Evolutionary conservation across 805 yeast species (phyloP), one percentile per base, ranked within the genome.

Genomic region (Yamadazyma takamatsuzukensis): DNA sequence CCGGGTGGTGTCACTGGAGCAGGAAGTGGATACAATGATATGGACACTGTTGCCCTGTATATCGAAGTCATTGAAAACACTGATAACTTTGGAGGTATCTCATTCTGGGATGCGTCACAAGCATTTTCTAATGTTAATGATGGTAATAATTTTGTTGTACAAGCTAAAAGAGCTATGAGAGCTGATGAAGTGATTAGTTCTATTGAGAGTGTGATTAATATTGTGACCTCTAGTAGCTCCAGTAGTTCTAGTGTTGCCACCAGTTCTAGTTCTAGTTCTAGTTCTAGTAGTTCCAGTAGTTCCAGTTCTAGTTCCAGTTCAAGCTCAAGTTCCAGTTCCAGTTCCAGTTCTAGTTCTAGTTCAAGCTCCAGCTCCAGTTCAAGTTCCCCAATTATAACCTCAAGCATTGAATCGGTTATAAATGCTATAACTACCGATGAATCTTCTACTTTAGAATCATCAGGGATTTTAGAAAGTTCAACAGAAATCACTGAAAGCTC

Each of bases 51-150:
- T 19, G 29, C 41, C 30, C n/a, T 37, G 12, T 42, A 45, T 25
- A 31, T 49, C 23, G 32, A 46, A 15, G 27, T 41, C 13, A 48
- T 55, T 17, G 40, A 37, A 32, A 32, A 41, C 15, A 43, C 44
- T 25, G 34, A 49, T 8, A 44, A 49, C 39, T 74, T 88, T 45
- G 82, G 82, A 15, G 83, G 88, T 21, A 74, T 89, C 49, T 76
- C 82, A 72, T 62, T 88, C 40, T 89, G 97, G 97, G 95, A 87
- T 45, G 84, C 87, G 11, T 67, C 81, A 7, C 76, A 76, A 43
- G 74, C 74, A 13, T 50, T 45, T 44, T 37, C 43, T 10, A 56
- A 56, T 34, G 43, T 40, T 16, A 45, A 48, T 12, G 30, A 38
- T 27, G 56, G 59, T 18, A 35, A 28, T 7, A 49, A 41, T 16